Conservation (phyloP, 352 stramenopile species). For the Labyrinthula sp. region DNA sequence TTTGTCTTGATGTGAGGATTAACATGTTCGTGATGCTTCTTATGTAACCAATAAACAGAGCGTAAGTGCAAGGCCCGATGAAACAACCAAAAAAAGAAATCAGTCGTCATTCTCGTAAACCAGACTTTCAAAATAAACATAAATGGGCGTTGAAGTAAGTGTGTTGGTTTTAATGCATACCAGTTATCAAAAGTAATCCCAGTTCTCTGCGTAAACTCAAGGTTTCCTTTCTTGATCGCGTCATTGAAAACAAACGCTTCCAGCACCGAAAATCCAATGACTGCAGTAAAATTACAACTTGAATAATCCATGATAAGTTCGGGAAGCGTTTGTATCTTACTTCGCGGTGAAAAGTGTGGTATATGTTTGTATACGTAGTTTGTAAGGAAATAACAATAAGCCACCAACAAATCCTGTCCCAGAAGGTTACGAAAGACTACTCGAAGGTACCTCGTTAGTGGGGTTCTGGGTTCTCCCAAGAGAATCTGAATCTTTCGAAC, state of each 20-base stretch:
- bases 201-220: no score
- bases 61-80: conserved; percentile 8
- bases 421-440: neutral
- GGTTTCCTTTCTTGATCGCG: no score
- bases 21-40: conserved; percentile 16
- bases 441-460: conserved; percentile 5
- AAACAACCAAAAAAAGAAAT: conserved; percentile 18
- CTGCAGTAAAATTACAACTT: no score
- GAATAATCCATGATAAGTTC: conserved; percentile 22
- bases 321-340: conserved; percentile 7
- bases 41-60: conserved; percentile 13
- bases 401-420: conserved; percentile 3
- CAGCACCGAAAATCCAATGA: no score
- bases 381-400: conserved; percentile 4
- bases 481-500: neutral
- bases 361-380: conserved; percentile 21
- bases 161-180: no score
- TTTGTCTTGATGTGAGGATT: conserved; percentile 24
- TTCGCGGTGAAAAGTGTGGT: conserved; percentile 16
- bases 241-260: no score
- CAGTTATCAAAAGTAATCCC: no score
- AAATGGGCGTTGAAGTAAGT: no score
- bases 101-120: no score
- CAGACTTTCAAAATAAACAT: no score
- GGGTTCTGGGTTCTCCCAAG: neutral